Evolutionary conservation across 768 basidiomycete genomes (phyloP).

Genomic region (Tricholoma furcatifolium): DNA sequence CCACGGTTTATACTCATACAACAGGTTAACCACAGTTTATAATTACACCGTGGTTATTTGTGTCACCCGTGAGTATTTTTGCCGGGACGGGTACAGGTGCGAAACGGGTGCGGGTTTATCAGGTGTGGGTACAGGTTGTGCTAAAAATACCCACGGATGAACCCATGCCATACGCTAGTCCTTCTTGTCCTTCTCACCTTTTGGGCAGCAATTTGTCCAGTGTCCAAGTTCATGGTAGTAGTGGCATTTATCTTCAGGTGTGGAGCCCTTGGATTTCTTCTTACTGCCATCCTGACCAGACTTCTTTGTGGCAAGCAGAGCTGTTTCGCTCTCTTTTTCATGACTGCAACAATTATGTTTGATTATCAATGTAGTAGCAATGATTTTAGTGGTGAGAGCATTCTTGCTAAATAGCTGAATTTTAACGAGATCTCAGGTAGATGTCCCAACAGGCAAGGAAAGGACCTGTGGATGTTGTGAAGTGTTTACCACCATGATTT

Average conservation of each 20-base stretch:
- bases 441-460: not conserved
- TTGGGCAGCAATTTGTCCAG: too few species aligned
- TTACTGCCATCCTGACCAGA: not conserved
- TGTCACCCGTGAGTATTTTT: not conserved
- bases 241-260: not conserved
- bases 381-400: not conserved
- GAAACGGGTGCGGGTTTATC: too few species aligned
- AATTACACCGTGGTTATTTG: not conserved
- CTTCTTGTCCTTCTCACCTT: too few species aligned
- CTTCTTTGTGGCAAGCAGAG: not conserved
- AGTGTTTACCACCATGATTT: not conserved
- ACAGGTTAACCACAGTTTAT: not conserved
- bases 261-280: not conserved
- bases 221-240: not conserved
- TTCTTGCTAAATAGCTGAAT: not conserved
- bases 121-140: too few species aligned
- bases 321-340: not conserved
- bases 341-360: not conserved
- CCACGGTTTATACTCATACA: too few species aligned
- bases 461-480: not conserved
- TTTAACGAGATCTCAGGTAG: not conserved
- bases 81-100: not conserved
- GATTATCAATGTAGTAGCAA: too few species aligned
- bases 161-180: not conserved
- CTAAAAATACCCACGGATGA: too few species aligned